These are phyloP conservation scores for Beauveria scarabaeidicola DNA, from an alignment of 2,329 filamentous ascomycete species.

Conservation along the genomic window DNA sequence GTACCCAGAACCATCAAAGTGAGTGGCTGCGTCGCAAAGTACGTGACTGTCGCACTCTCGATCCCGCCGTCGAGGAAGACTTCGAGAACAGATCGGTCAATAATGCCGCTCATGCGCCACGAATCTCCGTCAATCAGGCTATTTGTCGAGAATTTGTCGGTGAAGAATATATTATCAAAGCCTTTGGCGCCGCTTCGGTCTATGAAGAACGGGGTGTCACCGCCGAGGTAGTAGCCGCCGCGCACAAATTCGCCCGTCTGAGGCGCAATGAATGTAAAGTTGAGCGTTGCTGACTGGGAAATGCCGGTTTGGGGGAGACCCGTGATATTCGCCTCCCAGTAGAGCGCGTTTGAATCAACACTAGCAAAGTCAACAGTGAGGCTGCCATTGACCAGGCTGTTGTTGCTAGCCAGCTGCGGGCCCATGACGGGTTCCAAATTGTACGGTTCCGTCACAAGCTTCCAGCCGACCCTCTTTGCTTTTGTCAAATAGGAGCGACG, in stretches of 20 bases:
- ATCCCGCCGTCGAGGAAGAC: conserved; percentile 26
- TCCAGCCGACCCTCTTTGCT: conserved; percentile 40
- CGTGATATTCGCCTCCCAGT: conserved; percentile 46
- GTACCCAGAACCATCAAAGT: conserved; percentile 17
- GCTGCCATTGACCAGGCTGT: conserved; percentile 37
- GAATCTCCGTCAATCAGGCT: conserved; percentile 14
- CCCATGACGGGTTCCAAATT: conserved; percentile 40
- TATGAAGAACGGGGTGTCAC: conserved; percentile 21
- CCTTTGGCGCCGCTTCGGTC: conserved; percentile 20
- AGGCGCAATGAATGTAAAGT: conserved; percentile 21
- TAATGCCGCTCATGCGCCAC: conserved; percentile 24
- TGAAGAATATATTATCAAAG: conserved; percentile 25
- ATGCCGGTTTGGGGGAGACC: conserved; percentile 19
- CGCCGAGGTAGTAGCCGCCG: conserved; percentile 21
- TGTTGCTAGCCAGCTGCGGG: conserved; percentile 32
- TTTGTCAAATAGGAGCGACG: conserved; percentile 44
- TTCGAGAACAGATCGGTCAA: conserved; percentile 28
- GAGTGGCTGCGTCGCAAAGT: conserved; percentile 22
- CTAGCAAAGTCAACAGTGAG: conserved; percentile 41
- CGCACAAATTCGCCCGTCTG: conserved; percentile 19
- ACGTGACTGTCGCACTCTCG: conserved; percentile 24
- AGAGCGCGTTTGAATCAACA: conserved; percentile 42
- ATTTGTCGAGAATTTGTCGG: conserved; percentile 22
- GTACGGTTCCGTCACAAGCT: conserved; percentile 41
- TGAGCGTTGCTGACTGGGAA: conserved; percentile 17